Evolutionary conservation across 345 rosid species (phyloP).

Genomic region (Sonneratia alba): DNA sequence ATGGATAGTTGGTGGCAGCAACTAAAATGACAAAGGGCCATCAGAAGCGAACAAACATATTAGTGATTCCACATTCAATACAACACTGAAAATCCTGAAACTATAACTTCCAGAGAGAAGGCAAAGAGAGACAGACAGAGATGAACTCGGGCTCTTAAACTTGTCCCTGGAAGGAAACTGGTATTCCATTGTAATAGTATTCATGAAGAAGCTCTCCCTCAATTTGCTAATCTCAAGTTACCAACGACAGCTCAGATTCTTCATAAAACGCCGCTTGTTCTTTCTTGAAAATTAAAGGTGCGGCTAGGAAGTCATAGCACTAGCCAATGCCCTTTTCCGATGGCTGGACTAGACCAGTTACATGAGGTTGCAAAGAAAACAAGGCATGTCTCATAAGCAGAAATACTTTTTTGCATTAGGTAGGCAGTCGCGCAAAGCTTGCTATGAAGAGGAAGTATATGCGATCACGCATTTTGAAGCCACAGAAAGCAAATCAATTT

Average conservation of each 20-base stretch:
- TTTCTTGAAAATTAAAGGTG: neutral
- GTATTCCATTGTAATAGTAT: neutral
- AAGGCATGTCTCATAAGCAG: no score
- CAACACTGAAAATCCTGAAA: no score
- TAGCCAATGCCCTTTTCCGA: neutral
- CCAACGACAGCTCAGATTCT: neutral
- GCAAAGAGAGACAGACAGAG: no score
- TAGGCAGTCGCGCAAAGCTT: neutral
- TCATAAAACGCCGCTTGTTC: neutral
- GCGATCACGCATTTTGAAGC: neutral
- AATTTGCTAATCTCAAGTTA: neutral
- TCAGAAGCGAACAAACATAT: no score
- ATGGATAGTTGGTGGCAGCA: no score
- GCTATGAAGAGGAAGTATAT: neutral
- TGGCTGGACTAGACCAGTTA: neutral
- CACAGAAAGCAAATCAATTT: neutral
- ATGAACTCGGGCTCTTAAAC: neutral
- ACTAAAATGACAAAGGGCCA: no score
- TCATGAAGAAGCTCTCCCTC: neutral
- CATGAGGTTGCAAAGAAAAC: no score
- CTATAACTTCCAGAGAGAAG: no score
- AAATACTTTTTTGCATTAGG: neutral
- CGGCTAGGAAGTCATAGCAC: neutral
- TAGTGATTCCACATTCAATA: no score
- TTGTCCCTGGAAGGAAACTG: neutral